A percentile compares a stretch with the other conserved stretches of the same genome.
phyloP scores from a whole-genome alignment of 2,329 filamentous ascomycete genomes.

The Monosporascus sp. region DNA sequence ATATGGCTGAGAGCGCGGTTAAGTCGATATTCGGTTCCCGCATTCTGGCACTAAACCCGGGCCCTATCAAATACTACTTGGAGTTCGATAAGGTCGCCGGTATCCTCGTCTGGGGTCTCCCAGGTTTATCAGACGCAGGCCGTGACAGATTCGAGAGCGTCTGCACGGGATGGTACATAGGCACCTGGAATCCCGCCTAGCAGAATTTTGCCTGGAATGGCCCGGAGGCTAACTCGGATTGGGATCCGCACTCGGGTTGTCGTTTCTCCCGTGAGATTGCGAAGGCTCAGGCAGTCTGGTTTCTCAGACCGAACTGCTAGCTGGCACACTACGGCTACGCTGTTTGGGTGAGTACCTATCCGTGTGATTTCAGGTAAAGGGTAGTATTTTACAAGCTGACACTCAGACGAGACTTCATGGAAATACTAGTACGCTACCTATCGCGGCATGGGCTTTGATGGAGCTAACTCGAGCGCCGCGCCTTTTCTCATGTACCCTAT shows the following conservation, averaged over 20 bases:
- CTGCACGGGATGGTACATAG: background rate
- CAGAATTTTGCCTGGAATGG: background rate
- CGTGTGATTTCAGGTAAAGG: background rate
- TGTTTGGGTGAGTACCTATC: background rate
- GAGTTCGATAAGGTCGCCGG: no score
- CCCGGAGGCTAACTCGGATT: background rate
- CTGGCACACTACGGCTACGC: background rate
- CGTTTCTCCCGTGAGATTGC: background rate
- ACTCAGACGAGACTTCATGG: background rate
- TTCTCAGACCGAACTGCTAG: background rate
- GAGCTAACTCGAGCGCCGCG: no score
- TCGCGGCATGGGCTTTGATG: constrained; percentile 13
- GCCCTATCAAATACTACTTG: no score
- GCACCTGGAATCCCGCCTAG: background rate
- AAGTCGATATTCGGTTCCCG: no score
- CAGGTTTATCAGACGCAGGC: background rate
- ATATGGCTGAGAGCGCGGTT: no score
- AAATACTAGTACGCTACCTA: constrained; percentile 11
- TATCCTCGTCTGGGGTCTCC: background rate
- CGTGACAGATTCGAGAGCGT: background rate
- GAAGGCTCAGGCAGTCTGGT: background rate
- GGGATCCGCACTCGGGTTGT: background rate
- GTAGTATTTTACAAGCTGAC: background rate
- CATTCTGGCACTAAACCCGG: no score
- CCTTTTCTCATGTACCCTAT: no score